Conservation (phyloP, 768 basidiomycete species). For the Hebeloma cylindrosporum region DNA sequence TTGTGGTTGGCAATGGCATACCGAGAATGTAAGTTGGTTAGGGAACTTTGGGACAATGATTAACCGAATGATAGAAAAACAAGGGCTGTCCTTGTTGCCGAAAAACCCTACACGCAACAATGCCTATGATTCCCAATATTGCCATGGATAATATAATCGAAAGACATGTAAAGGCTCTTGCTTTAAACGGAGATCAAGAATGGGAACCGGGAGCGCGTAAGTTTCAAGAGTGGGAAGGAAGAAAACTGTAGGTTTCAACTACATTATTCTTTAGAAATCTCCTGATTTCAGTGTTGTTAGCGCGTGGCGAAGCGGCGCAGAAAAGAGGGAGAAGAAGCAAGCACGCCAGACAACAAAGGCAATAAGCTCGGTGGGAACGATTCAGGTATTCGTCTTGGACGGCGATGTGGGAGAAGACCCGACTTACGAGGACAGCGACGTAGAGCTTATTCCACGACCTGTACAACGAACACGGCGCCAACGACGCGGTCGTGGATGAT, state of each 20-base stretch:
- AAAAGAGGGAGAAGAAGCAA: constrained; percentile 24
- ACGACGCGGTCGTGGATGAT: constrained; percentile 10
- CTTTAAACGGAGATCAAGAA: constrained; percentile 42
- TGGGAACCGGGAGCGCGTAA: constrained; percentile 53
- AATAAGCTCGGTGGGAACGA: neutral
- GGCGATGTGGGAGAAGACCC: constrained; percentile 23
- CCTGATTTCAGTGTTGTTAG: constrained; percentile 24
- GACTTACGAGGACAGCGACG: constrained; percentile 27
- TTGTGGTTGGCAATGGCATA: constrained; percentile 63
- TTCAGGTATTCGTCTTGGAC: constrained; percentile 16
- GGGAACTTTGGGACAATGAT: constrained; percentile 4
- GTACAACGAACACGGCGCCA: constrained; percentile 17
- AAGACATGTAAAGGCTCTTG: constrained; percentile 54
- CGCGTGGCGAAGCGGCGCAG: constrained; percentile 33
- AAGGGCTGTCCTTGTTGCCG: constrained; percentile 63
- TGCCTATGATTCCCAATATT: constrained; percentile 65
- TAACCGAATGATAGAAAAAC: constrained; percentile 29
- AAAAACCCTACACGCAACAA: constrained; percentile 35
- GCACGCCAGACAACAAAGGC: constrained; percentile 5
- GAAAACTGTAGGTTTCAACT: constrained; percentile 49
- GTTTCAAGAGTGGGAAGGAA: constrained; percentile 49
- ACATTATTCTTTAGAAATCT: neutral
- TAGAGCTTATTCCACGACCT: constrained; percentile 23
- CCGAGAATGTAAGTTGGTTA: constrained; percentile 43
- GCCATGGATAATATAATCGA: constrained; percentile 59